phyloP scores from a whole-genome alignment of 768 basidiomycete genomes.

The Lentinula edodes region DNA sequence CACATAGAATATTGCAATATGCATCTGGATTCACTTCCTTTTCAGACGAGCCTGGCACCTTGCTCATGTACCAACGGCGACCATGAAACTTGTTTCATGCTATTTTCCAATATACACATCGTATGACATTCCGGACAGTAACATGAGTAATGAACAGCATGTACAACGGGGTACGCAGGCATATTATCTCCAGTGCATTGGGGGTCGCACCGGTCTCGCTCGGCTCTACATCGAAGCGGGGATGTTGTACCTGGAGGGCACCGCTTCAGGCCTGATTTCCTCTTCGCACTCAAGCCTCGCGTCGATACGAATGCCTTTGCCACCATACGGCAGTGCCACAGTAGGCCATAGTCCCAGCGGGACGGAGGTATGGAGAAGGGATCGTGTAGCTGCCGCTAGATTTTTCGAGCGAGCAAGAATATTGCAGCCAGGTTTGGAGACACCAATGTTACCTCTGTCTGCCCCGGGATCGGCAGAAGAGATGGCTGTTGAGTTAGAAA shows the following conservation, averaged over 20 bases:
- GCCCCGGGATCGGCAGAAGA: conserved; percentile 24
- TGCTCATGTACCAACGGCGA: conserved; percentile 67
- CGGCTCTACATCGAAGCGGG: conserved; percentile 77
- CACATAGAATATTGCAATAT: not conserved
- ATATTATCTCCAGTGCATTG: conserved; percentile 64
- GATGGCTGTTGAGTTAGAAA: conserved; percentile 19
- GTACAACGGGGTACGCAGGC: conserved; percentile 44
- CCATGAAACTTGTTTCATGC: conserved; percentile 70
- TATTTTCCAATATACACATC: conserved; percentile 50
- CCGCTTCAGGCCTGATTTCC: conserved; percentile 64
- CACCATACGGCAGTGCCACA: conserved; percentile 31
- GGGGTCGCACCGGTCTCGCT: conserved; percentile 61
- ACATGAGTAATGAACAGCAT: conserved; percentile 24
- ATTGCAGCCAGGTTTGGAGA: conserved; percentile 59
- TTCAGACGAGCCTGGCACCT: conserved; percentile 78
- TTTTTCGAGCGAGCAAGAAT: conserved; percentile 68
- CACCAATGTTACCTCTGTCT: conserved; percentile 54
- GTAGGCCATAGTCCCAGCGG: conserved; percentile 27
- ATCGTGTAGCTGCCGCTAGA: conserved; percentile 62
- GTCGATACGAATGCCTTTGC: conserved; percentile 63
- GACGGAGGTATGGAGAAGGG: conserved; percentile 68
- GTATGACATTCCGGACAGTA: conserved; percentile 27
- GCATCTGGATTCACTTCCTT: conserved; percentile 4
- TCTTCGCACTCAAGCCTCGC: conserved; percentile 74
- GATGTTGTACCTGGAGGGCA: conserved; percentile 75